These are phyloP conservation scores for Elsinoe fawcettii DNA, from an alignment of 2,329 filamentous ascomycete genomes.

Conservation along the genomic window DNA sequence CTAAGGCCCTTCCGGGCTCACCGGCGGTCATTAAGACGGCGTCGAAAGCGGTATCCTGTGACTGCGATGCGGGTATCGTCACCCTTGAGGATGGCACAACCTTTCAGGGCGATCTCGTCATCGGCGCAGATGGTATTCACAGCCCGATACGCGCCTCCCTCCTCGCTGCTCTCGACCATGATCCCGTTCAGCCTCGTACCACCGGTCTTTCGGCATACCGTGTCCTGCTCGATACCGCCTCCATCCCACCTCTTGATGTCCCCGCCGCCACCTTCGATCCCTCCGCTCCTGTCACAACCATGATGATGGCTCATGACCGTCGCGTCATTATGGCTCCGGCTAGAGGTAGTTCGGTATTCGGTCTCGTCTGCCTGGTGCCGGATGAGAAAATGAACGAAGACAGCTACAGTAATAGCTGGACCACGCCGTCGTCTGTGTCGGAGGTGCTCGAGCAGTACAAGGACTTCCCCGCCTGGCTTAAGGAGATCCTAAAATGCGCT, in stretches of 20 bases:
- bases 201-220: constrained; percentile 37
- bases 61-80: constrained; percentile 24
- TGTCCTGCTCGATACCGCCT: constrained; percentile 27
- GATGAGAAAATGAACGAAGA: constrained; percentile 37
- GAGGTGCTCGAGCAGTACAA: constrained; percentile 36
- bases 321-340: constrained; percentile 37
- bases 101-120: constrained; percentile 22
- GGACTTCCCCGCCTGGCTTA: constrained; percentile 38
- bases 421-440: constrained; percentile 30
- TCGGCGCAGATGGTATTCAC: constrained; percentile 35
- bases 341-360: constrained; percentile 35
- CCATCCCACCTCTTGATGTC: constrained; percentile 18
- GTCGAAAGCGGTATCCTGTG: constrained; percentile 22
- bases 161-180: constrained; percentile 16
- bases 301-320: constrained; percentile 38
- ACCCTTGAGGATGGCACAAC: constrained; percentile 28
- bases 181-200: constrained; percentile 23
- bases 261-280: constrained; percentile 28
- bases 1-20: constrained; percentile 19
- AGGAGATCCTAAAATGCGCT: constrained; percentile 27
- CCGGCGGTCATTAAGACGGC: constrained; percentile 26
- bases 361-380: constrained; percentile 40
- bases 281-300: constrained; percentile 36
- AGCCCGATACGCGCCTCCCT: constrained; percentile 23
- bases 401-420: constrained; percentile 34